phyloP scores from a whole-genome alignment of 257 asterid genomes.

The Solanum bulbocastanum region DNA sequence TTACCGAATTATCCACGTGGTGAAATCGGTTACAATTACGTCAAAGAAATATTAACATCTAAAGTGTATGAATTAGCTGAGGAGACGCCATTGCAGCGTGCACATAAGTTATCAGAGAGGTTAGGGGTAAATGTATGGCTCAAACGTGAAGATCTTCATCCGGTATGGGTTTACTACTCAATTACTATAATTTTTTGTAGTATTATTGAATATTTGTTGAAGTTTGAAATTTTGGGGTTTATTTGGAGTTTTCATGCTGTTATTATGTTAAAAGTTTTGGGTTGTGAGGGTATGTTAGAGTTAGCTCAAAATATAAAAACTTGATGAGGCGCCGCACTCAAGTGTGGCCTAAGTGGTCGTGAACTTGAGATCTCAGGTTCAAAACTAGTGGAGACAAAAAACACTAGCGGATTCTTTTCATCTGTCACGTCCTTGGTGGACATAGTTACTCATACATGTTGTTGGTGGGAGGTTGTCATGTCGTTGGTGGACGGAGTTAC shows the following conservation, averaged over 20 bases:
- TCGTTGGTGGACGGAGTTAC: too few species aligned
- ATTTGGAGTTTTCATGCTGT: background rate
- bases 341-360: too few species aligned
- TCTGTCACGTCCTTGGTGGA: too few species aligned
- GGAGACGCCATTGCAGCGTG: slow-evolving; percentile 77
- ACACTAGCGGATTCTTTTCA: too few species aligned
- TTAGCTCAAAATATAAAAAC: too few species aligned
- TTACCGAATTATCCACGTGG: slow-evolving; percentile 23
- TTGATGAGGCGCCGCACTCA: too few species aligned
- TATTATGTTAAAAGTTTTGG: background rate
- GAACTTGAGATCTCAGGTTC: too few species aligned
- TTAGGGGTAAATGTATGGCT: slow-evolving; percentile 76
- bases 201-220: background rate
- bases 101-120: slow-evolving; percentile 57
- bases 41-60: slow-evolving; percentile 62
- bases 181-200: background rate
- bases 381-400: too few species aligned
- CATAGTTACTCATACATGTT: too few species aligned
- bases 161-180: slow-evolving; percentile 29
- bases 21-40: slow-evolving; percentile 40
- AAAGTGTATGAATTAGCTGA: slow-evolving; percentile 85
- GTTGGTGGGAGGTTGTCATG: too few species aligned
- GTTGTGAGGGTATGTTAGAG: too few species aligned
- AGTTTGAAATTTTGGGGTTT: background rate
- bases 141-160: slow-evolving; percentile 84